phyloP scores from a whole-genome alignment of 805 yeast genomes.

The Starmera dryadoides region DNA sequence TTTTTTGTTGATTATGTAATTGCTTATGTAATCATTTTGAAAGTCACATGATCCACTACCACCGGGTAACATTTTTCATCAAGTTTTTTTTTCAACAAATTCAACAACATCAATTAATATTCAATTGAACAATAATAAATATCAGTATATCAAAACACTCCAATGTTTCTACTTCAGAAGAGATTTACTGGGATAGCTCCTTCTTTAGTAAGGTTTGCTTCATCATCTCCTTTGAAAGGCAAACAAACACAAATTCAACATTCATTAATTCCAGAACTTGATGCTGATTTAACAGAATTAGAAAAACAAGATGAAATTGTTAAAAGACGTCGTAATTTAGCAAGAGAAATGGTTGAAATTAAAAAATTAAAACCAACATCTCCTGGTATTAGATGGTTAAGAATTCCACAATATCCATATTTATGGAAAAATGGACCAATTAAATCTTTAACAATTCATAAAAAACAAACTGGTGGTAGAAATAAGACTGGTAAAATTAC shows the following conservation, averaged over 20 bases:
- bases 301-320: constrained; percentile 73
- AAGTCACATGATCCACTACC: too few relatives aligned
- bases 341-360: constrained; percentile 63
- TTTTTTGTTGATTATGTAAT: too few relatives aligned
- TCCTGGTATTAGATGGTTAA: constrained; percentile 85
- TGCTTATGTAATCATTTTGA: too few relatives aligned
- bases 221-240: not conserved
- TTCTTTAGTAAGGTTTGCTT: not conserved
- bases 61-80: too few relatives aligned
- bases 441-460: constrained; percentile 64
- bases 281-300: constrained; percentile 54
- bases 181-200: not conserved
- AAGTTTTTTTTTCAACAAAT: too few relatives aligned
- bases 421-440: constrained; percentile 82
- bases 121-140: too few relatives aligned
- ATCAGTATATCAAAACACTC: too few relatives aligned
- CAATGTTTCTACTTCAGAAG: not conserved
- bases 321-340: constrained; percentile 64
- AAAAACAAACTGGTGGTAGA: constrained; percentile 77
- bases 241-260: not conserved
- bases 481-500: constrained; percentile 84
- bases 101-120: too few relatives aligned
- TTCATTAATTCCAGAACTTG: constrained; percentile 29
- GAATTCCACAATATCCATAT: constrained; percentile 81
- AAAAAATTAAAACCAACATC: constrained; percentile 74